These are phyloP conservation scores for Puccinellia tenuiflora DNA, from an alignment of 176 grass and related monocot genomes.

Conservation along the genomic window DNA sequence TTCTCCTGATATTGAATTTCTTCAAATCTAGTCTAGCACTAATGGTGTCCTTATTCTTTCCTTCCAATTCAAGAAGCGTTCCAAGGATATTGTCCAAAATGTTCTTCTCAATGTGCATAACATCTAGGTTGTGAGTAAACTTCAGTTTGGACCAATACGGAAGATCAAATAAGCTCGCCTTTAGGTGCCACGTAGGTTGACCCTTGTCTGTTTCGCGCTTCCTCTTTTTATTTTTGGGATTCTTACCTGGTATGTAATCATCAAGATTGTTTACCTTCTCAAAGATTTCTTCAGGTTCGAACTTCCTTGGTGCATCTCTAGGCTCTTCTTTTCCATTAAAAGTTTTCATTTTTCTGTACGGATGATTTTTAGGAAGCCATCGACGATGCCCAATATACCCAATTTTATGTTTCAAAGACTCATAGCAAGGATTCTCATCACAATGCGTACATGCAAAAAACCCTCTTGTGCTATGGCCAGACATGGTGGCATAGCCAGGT, in stretches of 20 bases:
- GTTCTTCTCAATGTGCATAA: neutral
- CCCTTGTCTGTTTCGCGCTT: neutral
- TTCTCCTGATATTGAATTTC: neutral
- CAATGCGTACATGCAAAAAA: neutral
- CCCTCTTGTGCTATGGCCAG: neutral
- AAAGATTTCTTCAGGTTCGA: neutral
- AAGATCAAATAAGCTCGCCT: neutral
- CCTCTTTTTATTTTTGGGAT: neutral
- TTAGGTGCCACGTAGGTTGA: neutral
- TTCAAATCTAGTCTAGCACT: neutral
- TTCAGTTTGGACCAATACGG: conserved; percentile 1
- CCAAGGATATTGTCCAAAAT: neutral
- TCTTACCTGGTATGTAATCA: neutral
- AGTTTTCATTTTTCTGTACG: neutral
- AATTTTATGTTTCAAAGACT: neutral
- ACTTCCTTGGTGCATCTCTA: neutral
- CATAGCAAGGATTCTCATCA: neutral
- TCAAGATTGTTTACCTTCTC: neutral
- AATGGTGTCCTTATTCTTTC: neutral
- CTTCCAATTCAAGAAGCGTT: neutral
- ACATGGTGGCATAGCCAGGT: neutral
- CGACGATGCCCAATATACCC: neutral
- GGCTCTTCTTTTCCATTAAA: neutral
- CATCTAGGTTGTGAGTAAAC: conserved; percentile 14
- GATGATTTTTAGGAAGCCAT: neutral